Conservation (phyloP, 192 early-diverging fungal species). For the Ambispora gerdemannii region DNA sequence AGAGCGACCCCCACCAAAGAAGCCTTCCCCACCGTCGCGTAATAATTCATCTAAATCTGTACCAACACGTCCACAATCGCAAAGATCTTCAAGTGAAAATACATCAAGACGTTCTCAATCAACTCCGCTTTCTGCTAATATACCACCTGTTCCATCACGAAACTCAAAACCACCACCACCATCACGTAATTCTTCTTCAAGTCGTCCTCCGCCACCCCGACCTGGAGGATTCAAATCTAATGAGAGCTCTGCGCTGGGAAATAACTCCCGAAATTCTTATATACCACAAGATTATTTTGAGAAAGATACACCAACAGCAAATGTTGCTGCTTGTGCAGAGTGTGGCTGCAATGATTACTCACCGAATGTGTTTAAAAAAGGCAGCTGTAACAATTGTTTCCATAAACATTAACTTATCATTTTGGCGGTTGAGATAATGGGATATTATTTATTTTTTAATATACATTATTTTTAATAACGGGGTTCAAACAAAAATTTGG, state of each 20-base stretch:
- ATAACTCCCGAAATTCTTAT: constrained; percentile 41
- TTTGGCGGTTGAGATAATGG: no score
- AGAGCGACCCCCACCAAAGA: constrained; percentile 30
- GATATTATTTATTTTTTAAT: no score
- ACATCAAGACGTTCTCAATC: constrained; percentile 23
- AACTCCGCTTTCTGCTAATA: background rate
- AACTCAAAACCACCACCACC: constrained; percentile 12
- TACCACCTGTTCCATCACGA: constrained; percentile 25
- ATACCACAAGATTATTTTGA: constrained; percentile 42
- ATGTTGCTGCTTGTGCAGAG: constrained; percentile 47
- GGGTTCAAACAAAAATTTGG: no score
- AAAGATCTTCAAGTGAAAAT: constrained; percentile 12
- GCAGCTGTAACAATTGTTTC: constrained; percentile 80
- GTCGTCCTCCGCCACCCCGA: background rate
- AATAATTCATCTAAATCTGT: constrained; percentile 16
- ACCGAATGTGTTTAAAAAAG: constrained; percentile 71
- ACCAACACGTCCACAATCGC: constrained; percentile 19
- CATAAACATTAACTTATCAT: constrained; percentile 62
- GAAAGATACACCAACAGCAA: constrained; percentile 24
- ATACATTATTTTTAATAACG: no score
- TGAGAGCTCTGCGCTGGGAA: constrained; percentile 28
- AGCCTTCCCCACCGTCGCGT: constrained; percentile 29
- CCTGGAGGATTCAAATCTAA: background rate
- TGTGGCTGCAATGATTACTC: constrained; percentile 76
- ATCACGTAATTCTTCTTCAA: constrained; percentile 6